Conservation (phyloP, 148 eudicot genomes). For the Gaultheria prostrata region DNA sequence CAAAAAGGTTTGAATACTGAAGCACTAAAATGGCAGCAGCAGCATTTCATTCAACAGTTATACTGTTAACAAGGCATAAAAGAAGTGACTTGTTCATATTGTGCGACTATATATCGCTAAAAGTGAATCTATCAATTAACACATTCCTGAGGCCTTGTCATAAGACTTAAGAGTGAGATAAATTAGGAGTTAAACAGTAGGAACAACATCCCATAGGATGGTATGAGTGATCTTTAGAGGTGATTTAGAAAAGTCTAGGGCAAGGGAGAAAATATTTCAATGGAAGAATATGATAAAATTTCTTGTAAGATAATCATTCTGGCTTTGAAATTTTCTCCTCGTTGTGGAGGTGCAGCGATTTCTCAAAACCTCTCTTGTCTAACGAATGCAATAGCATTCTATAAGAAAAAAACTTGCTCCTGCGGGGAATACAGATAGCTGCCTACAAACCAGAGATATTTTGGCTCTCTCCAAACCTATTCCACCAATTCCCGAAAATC, state of each 20-base stretch:
- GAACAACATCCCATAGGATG: background rate
- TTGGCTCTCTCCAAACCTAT: background rate
- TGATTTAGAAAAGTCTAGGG: background rate
- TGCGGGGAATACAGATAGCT: background rate
- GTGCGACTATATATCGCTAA: background rate
- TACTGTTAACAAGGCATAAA: background rate
- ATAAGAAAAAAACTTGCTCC: background rate
- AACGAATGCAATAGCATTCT: background rate
- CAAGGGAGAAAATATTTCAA: background rate
- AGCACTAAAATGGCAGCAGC: constrained; percentile 2
- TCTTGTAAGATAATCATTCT: background rate
- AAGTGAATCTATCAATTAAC: background rate
- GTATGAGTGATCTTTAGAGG: background rate
- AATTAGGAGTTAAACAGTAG: background rate
- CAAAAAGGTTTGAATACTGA: background rate
- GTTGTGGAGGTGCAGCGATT: background rate
- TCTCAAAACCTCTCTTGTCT: background rate
- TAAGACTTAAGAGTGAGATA: background rate
- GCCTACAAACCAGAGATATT: background rate
- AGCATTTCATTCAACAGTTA: background rate
- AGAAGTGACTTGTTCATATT: background rate
- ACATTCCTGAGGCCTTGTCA: background rate
- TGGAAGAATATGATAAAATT: background rate
- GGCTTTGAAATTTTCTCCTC: background rate
- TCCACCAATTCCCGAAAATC: too few species aligned